Base-by-base conservation (phyloP, 2,329 filamentous ascomycete genomes). In the Ceratocystis eucalypticola region DNA sequence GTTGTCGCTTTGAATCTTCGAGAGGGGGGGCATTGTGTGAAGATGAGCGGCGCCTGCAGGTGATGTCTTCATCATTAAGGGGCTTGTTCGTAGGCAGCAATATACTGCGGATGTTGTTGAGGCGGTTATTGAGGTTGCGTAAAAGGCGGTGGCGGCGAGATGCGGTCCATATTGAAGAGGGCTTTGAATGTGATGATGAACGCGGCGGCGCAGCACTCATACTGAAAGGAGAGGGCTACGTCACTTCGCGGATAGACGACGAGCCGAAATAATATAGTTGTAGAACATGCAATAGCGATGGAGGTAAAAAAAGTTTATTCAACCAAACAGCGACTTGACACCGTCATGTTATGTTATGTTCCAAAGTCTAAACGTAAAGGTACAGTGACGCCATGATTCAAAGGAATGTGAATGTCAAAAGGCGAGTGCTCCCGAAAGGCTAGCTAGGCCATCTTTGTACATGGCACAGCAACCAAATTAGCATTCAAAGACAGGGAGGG, bases 91-190 rank as follows among this genome's bases (percentile, higher is more conserved):
- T 25, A 37, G n/a, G 46, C 6, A 37, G 20, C n/a, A 66, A 57
- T 8, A 67, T 25, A 5, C 20, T 22, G 37, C 66, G 66, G 7
- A 68, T 64, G 20, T 25, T 28, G 15, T 63, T 65, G 6, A 68
- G n/a, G 30, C 61, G 64, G 33, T 53, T 68, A 46, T 64, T 48
- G 22, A 68, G 64, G 20, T 46, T 53, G 28, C 66, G 66, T 5
- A 68, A 41, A 28, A 68, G 41, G 30, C 66, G 64, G 45, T 68
- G 61, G 7, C 66, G 66, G 12, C 66, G 64, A 44, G 66, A 68
- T 6, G 61, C 64, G 22, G 64, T 68, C 66, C 66, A 68, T 44
- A 61, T 61, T 33, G 48, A 53, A 25, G 33, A 17, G n/a, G 53
- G 37, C 20, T 48, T 61, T 65, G 64, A 20, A 33, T 62, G 20